Conservation (phyloP, 768 basidiomycete species). For the Lactarius trivialis region DNA sequence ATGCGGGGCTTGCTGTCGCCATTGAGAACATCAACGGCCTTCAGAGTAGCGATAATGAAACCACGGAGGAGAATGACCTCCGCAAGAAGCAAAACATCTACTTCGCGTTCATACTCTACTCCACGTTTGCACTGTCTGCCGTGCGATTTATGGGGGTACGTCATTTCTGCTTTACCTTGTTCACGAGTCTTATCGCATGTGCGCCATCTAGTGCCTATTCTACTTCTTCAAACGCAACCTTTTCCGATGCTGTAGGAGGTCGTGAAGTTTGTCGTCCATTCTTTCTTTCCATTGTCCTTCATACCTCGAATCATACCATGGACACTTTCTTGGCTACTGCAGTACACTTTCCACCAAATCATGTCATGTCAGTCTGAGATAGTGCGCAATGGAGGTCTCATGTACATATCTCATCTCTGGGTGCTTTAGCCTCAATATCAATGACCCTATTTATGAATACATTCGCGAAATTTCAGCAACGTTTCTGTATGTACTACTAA, state of each 20-base stretch:
- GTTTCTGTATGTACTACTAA: background rate
- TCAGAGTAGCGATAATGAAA: constrained; percentile 30
- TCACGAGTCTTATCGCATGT: background rate
- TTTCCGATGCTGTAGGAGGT: constrained; percentile 74
- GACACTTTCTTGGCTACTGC: constrained; percentile 8
- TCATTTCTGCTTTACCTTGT: constrained; percentile 20
- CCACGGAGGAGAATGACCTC: constrained; percentile 36
- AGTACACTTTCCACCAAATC: background rate
- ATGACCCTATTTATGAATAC: constrained; percentile 11
- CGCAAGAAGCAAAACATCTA: constrained; percentile 49
- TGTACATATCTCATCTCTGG: constrained; percentile 10
- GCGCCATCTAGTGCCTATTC: constrained; percentile 53
- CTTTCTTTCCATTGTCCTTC: constrained; percentile 6
- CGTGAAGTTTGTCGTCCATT: constrained; percentile 34
- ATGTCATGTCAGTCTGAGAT: background rate
- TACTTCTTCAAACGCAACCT: constrained; percentile 82
- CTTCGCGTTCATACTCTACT: constrained; percentile 73
- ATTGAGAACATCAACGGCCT: constrained; percentile 73
- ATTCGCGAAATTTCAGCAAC: background rate
- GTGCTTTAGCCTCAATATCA: constrained; percentile 1
- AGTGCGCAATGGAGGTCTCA: background rate
- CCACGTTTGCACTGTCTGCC: constrained; percentile 65
- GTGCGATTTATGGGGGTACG: constrained; percentile 74
- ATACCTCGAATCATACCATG: background rate
- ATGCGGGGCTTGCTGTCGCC: constrained; percentile 63